Percentiles rank a stretch among this genome's conserved stretches.
Evolutionary conservation across 352 stramenopile genomes (phyloP).

Genomic region (Globisporangium emineosum): DNA sequence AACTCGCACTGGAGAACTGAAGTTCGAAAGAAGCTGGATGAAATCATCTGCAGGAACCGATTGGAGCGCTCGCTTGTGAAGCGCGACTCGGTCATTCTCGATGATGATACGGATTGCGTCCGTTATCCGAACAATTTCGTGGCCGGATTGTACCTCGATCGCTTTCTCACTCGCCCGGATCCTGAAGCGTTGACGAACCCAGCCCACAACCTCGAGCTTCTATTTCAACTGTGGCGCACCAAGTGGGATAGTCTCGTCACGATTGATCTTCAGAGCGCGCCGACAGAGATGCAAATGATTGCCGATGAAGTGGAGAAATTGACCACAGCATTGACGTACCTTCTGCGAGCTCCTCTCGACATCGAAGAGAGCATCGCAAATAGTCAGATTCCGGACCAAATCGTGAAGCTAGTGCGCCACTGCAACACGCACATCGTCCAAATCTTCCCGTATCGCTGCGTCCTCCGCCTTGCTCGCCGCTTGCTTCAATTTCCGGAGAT

Average conservation of each 20-base stretch:
- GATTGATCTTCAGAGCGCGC: slow-evolving; percentile 59
- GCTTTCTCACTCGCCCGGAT: slow-evolving; percentile 67
- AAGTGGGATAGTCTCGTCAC: slow-evolving; percentile 53
- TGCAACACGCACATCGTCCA: slow-evolving; percentile 73
- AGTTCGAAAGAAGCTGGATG: slow-evolving; percentile 71
- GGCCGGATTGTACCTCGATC: slow-evolving; percentile 69
- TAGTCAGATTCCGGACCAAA: slow-evolving; percentile 63
- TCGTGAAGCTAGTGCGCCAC: slow-evolving; percentile 69
- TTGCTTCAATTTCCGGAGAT: slow-evolving; percentile 69
- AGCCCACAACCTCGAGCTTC: slow-evolving; percentile 71
- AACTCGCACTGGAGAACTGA: slow-evolving; percentile 73
- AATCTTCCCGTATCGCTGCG: slow-evolving; percentile 68
- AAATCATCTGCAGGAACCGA: slow-evolving; percentile 78
- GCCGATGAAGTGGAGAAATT: slow-evolving; percentile 64
- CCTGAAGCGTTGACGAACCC: slow-evolving; percentile 72
- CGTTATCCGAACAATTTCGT: slow-evolving; percentile 63
- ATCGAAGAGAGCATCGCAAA: slow-evolving; percentile 72
- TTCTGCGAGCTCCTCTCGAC: slow-evolving; percentile 55
- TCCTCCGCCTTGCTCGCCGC: slow-evolving; percentile 54
- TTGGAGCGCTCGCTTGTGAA: slow-evolving; percentile 70
- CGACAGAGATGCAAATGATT: slow-evolving; percentile 43
- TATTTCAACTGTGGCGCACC: slow-evolving; percentile 72
- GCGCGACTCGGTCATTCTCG: slow-evolving; percentile 70
- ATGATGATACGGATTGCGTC: slow-evolving; percentile 65
- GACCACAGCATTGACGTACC: slow-evolving; percentile 67